phyloP scores from a whole-genome alignment of 2,329 filamentous ascomycete species.

The Leptosphaerulina australis region DNA sequence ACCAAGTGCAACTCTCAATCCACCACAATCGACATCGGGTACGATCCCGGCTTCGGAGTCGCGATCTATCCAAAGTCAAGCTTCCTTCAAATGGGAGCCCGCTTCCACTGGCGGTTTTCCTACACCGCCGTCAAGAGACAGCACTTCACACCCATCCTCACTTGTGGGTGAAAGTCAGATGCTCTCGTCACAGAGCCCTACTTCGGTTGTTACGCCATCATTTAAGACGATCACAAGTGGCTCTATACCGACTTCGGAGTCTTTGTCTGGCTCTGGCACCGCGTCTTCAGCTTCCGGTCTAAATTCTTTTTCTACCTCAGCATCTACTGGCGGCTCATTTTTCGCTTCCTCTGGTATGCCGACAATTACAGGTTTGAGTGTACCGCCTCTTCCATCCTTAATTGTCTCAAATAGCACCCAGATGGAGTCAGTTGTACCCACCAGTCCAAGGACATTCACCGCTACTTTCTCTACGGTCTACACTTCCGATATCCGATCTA shows the following conservation, averaged over 20 bases:
- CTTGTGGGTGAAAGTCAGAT: neutral
- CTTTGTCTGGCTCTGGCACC: neutral
- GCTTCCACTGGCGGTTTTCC: neutral
- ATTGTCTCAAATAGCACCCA: neutral
- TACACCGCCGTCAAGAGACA: neutral
- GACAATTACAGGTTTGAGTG: neutral
- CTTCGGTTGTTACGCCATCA: neutral
- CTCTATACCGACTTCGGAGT: conserved; percentile 4
- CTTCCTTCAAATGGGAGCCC: neutral
- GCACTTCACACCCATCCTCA: neutral
- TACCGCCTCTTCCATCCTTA: neutral
- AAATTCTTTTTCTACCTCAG: neutral
- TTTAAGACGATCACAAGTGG: neutral
- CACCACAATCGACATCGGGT: neutral
- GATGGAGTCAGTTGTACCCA: neutral
- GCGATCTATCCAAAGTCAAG: neutral
- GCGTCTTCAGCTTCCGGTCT: neutral
- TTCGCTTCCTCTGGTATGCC: neutral
- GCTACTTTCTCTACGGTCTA: conserved; percentile 16
- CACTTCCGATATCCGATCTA: conserved; percentile 1
- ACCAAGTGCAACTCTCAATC: neutral
- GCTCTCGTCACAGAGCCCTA: neutral
- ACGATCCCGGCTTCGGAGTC: neutral
- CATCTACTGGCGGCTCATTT: neutral
- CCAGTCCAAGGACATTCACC: neutral